Conservation (phyloP, 2,329 filamentous ascomycete genomes). For the Fusarium floridanum region DNA sequence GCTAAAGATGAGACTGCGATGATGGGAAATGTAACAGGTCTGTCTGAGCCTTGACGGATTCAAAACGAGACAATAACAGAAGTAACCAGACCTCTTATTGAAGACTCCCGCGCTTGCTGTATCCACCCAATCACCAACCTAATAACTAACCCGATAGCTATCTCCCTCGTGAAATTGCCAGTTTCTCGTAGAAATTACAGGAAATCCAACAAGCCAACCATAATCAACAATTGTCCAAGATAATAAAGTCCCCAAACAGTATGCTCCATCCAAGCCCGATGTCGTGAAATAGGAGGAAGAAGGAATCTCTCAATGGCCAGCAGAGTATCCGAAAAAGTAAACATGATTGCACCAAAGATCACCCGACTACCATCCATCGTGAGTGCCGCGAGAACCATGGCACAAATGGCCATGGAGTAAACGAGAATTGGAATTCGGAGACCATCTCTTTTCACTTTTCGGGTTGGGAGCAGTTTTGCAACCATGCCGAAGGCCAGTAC, state of each 20-base stretch:
- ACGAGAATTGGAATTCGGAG: slow-evolving; percentile 48
- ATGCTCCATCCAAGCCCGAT: slow-evolving; percentile 49
- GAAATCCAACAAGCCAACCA: background rate
- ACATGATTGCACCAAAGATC: slow-evolving; percentile 48
- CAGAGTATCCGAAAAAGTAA: slow-evolving; percentile 51
- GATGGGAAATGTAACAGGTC: too few relatives aligned
- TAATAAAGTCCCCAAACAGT: slow-evolving; percentile 55
- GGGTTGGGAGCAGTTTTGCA: slow-evolving; percentile 41
- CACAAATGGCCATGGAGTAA: slow-evolving; percentile 49
- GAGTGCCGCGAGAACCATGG: slow-evolving; percentile 50
- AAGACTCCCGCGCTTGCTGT: background rate
- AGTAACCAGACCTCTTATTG: background rate
- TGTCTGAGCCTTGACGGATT: background rate
- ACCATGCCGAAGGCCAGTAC: slow-evolving; percentile 46
- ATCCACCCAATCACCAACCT: background rate
- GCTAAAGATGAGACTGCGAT: too few relatives aligned
- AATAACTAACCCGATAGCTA: too few relatives aligned
- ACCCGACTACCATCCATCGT: slow-evolving; percentile 43
- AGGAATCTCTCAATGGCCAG: slow-evolving; percentile 52
- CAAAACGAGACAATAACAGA: background rate
- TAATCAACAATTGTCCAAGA: slow-evolving; percentile 51
- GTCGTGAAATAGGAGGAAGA: slow-evolving; percentile 37
- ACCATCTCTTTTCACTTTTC: slow-evolving; percentile 25
- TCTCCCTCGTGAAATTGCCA: too few relatives aligned
- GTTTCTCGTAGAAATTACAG: background rate